These are phyloP conservation scores for Puccinia hordei DNA, from an alignment of 1,284 basidiomycete genomes.

Conservation along the genomic window DNA sequence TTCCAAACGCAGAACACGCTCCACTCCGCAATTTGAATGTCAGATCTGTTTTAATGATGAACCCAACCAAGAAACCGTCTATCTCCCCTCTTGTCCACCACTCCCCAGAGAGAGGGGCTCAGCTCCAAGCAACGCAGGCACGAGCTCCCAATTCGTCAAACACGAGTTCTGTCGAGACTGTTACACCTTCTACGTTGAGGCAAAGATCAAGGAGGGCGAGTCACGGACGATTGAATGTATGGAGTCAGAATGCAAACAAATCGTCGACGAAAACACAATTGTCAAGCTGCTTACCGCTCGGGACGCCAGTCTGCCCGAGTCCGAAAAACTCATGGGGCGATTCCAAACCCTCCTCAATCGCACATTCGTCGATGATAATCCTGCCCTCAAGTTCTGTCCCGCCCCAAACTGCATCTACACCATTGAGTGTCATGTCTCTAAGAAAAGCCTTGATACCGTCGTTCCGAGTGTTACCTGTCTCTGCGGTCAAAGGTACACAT, in stretches of 20 bases:
- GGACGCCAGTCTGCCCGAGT: constrained; percentile 20
- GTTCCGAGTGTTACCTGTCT: constrained; percentile 87
- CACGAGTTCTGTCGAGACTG: constrained; percentile 71
- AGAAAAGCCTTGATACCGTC: constrained; percentile 67
- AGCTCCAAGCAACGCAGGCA: neutral
- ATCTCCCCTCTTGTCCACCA: constrained; percentile 75
- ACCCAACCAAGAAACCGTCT: constrained; percentile 66
- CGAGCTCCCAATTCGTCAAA: neutral
- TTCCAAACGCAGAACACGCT: constrained; percentile 55
- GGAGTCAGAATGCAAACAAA: constrained; percentile 80
- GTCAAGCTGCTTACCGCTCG: constrained; percentile 60
- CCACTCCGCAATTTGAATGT: constrained; percentile 71
- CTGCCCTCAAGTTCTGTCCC: constrained; percentile 87
- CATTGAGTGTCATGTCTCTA: constrained; percentile 76
- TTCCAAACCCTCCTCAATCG: constrained; percentile 85
- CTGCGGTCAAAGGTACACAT: constrained; percentile 69
- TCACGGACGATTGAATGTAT: constrained; percentile 82
- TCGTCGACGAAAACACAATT: constrained; percentile 66
- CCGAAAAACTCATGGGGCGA: constrained; percentile 57
- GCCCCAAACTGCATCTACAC: constrained; percentile 70
- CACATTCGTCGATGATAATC: constrained; percentile 83
- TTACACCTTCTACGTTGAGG: constrained; percentile 79
- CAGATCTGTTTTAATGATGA: constrained; percentile 79
- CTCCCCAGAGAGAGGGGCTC: constrained; percentile 57
- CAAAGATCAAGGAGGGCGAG: constrained; percentile 87